Base-by-base conservation (phyloP, 164 flowering plant genomes). In the Chimonanthus salicifolius region DNA sequence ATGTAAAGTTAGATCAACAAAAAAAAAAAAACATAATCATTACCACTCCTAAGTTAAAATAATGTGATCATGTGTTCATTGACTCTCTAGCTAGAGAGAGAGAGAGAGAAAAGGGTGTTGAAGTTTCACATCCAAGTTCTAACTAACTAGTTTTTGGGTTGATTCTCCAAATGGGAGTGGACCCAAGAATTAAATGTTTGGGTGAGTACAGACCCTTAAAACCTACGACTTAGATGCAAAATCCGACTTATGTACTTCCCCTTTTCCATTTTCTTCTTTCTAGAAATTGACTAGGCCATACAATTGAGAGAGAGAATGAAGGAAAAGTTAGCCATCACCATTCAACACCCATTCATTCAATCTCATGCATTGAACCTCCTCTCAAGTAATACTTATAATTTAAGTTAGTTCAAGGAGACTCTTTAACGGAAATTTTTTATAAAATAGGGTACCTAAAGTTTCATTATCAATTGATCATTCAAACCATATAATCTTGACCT, bases 281-380 rank as follows among this genome's bases (percentile, higher is more conserved):
- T 0, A 13, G 16, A n/a, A 10, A 6, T n/a, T 13, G 16, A 54
- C 60, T 11, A 4, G 60, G 16, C 60, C 60, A 54, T 54, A n/a
- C 60, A 54, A n/a, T 33, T 20, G 66, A 8, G 2, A 20, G 18
- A 47, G 18, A 47, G 68, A 63, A 72, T 48, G 74, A 71, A 71
- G 60, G 20, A 63, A 72, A 72, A 72, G 74, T n/a, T 72, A 43
- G 47, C n/a, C 69, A 66, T 66, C 7, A 9, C 69, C 18, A 11
- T 33, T 33, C 33, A 33, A 33, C 33, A 33, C 33, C 33, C 33
- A 33, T 33, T 33, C 33, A 33, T 1, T 33, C 33, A 1, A 33
- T 33, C 33, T 33, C 33, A 33, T 33, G 33, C 33, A 33, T 33
- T 33, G 33, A 1, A 33, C 2, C 1, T 33, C 33, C 33, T 33